These are phyloP conservation scores for Tylopilus sp. DNA, from an alignment of 768 basidiomycete genomes.

Conservation along the genomic window DNA sequence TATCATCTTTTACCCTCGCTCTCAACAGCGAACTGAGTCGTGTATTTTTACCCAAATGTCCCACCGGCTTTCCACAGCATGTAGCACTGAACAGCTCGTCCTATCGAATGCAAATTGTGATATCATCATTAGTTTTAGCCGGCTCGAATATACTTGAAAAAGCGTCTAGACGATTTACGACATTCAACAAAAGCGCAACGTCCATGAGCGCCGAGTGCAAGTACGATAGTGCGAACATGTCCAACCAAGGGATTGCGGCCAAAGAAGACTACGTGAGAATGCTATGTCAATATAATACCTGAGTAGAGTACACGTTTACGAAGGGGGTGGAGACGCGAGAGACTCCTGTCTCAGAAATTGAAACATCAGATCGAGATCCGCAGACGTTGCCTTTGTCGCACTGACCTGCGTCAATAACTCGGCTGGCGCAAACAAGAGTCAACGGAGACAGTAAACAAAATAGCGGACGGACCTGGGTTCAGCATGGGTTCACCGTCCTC, in stretches of 20 bases:
- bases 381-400: slow-evolving; percentile 12
- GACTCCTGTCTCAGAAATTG: slow-evolving; percentile 45
- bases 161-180: slow-evolving; percentile 12
- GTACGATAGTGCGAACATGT: slow-evolving; percentile 23
- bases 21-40: slow-evolving; percentile 34
- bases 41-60: slow-evolving; percentile 27
- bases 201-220: slow-evolving; percentile 16
- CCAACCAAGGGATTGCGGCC: slow-evolving; percentile 12
- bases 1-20: slow-evolving; percentile 23
- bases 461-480: slow-evolving; percentile 52
- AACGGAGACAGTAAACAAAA: neutral
- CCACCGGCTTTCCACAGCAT: slow-evolving; percentile 36
- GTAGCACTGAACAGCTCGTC: slow-evolving; percentile 19
- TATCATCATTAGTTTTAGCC: slow-evolving; percentile 17
- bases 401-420: slow-evolving; percentile 62
- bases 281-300: slow-evolving; percentile 20
- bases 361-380: slow-evolving; percentile 29
- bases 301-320: slow-evolving; percentile 34
- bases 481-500: slow-evolving; percentile 67
- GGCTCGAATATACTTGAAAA: neutral
- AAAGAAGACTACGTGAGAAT: slow-evolving; percentile 14
- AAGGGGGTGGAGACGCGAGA: slow-evolving; percentile 66
- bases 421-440: slow-evolving; percentile 27
- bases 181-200: slow-evolving; percentile 12
- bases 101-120: slow-evolving; percentile 12